Conservation (phyloP, 2,329 filamentous ascomycete species). For the Epichloe coenophiala region DNA sequence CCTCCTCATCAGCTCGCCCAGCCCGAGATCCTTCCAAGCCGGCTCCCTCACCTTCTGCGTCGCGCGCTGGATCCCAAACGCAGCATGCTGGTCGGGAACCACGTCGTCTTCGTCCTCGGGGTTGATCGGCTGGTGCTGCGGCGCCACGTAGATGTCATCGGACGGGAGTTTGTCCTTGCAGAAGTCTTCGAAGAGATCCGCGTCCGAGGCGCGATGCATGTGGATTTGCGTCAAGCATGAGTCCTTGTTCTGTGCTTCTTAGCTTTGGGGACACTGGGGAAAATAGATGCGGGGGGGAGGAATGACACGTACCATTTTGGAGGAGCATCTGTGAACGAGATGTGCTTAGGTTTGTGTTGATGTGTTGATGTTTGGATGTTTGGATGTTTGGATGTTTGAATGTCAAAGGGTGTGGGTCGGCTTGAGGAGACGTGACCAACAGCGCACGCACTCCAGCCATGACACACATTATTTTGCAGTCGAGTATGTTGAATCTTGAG, state of each 20-base stretch:
- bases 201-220: constrained; percentile 57
- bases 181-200: constrained; percentile 68
- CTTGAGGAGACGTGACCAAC: no score
- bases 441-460: no score
- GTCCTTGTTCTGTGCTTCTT: constrained; percentile 50
- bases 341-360: neutral
- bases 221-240: constrained; percentile 63
- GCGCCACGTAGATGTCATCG: constrained; percentile 73
- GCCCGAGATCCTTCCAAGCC: constrained; percentile 66
- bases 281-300: neutral
- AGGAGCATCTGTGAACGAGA: neutral
- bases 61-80: constrained; percentile 72
- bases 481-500: no score
- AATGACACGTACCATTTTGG: neutral
- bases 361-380: no score
- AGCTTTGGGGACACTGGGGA: no score
- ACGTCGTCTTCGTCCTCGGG: constrained; percentile 83
- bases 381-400: no score
- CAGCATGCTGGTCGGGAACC: constrained; percentile 76
- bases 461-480: no score
- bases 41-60: constrained; percentile 59
- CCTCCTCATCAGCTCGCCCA: constrained; percentile 55
- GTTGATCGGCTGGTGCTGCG: constrained; percentile 68
- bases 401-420: no score
- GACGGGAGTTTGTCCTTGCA: constrained; percentile 56